phyloP scores from a whole-genome alignment of 148 eudicot species.

The Polygonum aviculare region DNA sequence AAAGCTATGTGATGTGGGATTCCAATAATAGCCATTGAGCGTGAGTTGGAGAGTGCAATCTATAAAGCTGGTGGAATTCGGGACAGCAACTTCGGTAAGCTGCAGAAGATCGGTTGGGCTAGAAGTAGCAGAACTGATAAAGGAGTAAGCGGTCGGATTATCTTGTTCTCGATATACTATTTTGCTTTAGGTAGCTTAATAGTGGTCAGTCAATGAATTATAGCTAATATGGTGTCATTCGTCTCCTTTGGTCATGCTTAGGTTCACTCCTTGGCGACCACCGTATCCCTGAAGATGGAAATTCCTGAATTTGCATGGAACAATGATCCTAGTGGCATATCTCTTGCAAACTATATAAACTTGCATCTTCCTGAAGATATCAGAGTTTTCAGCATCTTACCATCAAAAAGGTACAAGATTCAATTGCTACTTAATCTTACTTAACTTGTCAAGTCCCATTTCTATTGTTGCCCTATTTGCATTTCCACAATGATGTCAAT shows the following conservation, averaged over 20 bases:
- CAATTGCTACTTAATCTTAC: background rate
- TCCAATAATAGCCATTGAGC: slow-evolving; percentile 68
- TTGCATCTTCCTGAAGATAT: slow-evolving; percentile 65
- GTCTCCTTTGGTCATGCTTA: slow-evolving; percentile 16
- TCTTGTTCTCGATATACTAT: background rate
- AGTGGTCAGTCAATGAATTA: background rate
- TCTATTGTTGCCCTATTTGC: background rate
- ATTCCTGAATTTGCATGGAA: slow-evolving; percentile 78
- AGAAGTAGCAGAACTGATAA: slow-evolving; percentile 92
- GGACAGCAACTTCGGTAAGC: slow-evolving; percentile 70
- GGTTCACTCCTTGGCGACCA: slow-evolving; percentile 92
- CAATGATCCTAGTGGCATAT: slow-evolving; percentile 69
- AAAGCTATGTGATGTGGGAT: slow-evolving; percentile 17
- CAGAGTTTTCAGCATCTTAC: slow-evolving; percentile 76
- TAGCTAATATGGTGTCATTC: background rate
- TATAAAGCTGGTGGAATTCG: slow-evolving; percentile 80
- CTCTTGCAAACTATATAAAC: slow-evolving; percentile 61
- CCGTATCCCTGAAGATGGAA: slow-evolving; percentile 86
- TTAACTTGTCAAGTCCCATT: background rate
- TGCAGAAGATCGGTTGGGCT: slow-evolving; percentile 75
- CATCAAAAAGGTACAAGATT: slow-evolving; percentile 52
- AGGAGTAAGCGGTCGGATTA: slow-evolving; percentile 49
- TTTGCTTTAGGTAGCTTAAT: background rate
- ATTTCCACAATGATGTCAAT: background rate
- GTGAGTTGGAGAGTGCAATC: slow-evolving; percentile 69